These are phyloP conservation scores for Stenocarpella maydis DNA, from an alignment of 2,329 filamentous ascomycete species.

Conservation along the genomic window DNA sequence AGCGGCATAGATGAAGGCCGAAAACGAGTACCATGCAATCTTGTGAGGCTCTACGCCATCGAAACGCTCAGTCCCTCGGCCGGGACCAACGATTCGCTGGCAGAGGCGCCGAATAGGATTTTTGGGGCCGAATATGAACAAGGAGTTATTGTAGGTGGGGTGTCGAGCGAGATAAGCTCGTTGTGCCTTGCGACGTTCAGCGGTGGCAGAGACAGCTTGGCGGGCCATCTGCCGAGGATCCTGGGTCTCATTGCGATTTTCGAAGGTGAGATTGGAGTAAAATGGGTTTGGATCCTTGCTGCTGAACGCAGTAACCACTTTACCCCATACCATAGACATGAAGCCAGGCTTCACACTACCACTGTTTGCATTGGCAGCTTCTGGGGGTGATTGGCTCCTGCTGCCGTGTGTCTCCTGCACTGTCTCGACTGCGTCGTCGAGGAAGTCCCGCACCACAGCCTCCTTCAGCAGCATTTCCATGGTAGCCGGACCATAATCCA, in stretches of 20 bases:
- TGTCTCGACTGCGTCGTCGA: conserved; percentile 74
- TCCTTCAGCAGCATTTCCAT: conserved; percentile 98
- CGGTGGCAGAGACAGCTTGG: conserved; percentile 85
- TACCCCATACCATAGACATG: conserved; percentile 69
- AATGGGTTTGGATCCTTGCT: conserved; percentile 91
- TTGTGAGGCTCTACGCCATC: conserved; percentile 91
- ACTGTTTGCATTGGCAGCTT: conserved; percentile 43
- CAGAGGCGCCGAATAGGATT: conserved; percentile 84
- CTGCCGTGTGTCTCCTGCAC: conserved; percentile 49
- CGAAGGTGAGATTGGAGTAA: conserved; percentile 78
- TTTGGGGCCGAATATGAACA: conserved; percentile 83
- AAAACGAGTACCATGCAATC: conserved; percentile 90
- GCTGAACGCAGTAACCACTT: conserved; percentile 62
- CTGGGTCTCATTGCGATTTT: conserved; percentile 77
- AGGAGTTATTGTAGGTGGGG: conserved; percentile 89
- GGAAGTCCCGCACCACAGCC: conserved; percentile 91
- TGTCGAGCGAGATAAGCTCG: conserved; percentile 88
- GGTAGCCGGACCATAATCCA: conserved; percentile 90
- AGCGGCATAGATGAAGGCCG: conserved; percentile 89
- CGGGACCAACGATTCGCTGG: conserved; percentile 89
- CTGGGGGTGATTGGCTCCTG: conserved; percentile 46
- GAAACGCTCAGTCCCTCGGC: conserved; percentile 84
- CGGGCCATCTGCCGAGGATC: conserved; percentile 90
- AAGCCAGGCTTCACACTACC: conserved; percentile 63
- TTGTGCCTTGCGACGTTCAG: conserved; percentile 85